phyloP scores from a whole-genome alignment of 2,329 filamentous ascomycete species.

The Aspergillus ochraceus region DNA sequence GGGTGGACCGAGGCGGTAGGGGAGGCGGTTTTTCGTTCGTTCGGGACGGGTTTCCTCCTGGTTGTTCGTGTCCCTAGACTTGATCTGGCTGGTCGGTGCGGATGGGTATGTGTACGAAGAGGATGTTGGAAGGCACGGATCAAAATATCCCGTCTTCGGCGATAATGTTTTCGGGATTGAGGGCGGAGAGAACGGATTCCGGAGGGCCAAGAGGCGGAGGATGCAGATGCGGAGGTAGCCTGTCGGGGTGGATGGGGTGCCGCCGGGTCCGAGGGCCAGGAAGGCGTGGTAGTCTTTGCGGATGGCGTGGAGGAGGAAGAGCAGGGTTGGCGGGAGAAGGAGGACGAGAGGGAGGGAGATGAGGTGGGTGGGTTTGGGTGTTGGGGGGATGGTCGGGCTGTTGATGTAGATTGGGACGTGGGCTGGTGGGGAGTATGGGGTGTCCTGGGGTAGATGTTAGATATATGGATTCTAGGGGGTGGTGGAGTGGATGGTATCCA shows the following conservation, averaged over 20 bases:
- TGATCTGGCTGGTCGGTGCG: background rate
- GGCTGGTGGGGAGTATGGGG: background rate
- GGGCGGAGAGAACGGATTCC: conserved; percentile 66
- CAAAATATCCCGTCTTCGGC: conserved; percentile 61
- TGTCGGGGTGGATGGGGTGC: conserved; percentile 70
- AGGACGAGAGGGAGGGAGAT: conserved; percentile 6
- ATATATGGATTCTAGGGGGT: background rate
- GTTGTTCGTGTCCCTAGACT: background rate
- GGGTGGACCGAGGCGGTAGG: conserved; percentile 62
- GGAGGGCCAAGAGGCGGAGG: conserved; percentile 69
- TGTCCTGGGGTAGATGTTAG: background rate
- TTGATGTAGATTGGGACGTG: background rate
- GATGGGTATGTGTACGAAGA: too few species aligned
- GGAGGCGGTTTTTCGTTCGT: conserved; percentile 42
- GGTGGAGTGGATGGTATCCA: background rate
- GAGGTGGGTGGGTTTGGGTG: background rate
- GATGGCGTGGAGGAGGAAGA: conserved; percentile 63
- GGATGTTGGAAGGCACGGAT: conserved; percentile 17
- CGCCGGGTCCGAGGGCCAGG: conserved; percentile 74
- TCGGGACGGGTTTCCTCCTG: too few species aligned
- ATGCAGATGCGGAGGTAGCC: conserved; percentile 75
- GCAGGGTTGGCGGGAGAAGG: conserved; percentile 47
- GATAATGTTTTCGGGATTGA: conserved; percentile 52
- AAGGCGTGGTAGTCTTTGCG: conserved; percentile 64
- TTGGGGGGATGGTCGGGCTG: background rate